These are phyloP conservation scores for Dichotomopilus funicola DNA, from an alignment of 2,329 filamentous ascomycete species.

Conservation along the genomic window DNA sequence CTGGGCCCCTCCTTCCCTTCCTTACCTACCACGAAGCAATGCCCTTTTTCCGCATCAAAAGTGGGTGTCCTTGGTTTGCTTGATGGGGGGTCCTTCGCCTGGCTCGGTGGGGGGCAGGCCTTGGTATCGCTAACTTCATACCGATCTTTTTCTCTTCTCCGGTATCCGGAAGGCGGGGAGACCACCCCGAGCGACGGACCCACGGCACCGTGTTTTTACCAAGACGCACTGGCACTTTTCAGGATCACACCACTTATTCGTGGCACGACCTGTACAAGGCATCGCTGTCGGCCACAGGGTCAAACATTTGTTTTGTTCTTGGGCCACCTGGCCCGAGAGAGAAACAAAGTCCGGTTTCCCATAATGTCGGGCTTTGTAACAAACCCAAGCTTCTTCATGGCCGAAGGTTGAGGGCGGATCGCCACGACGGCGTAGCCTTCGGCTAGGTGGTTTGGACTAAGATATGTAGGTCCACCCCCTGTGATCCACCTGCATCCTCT, in stretches of 20 bases:
- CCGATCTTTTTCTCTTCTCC: too few species aligned
- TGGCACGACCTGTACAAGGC: not conserved
- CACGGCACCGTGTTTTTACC: too few species aligned
- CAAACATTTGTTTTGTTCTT: not conserved
- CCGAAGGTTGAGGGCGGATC: constrained; percentile 6
- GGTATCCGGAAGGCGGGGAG: too few species aligned
- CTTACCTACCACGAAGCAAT: too few species aligned
- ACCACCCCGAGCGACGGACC: too few species aligned
- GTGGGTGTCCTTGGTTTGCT: too few species aligned
- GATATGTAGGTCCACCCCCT: constrained; percentile 1
- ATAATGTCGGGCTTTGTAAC: not conserved
- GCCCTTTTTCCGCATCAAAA: too few species aligned
- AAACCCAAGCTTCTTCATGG: too few species aligned
- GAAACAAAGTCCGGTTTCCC: constrained; percentile 4
- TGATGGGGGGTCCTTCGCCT: too few species aligned
- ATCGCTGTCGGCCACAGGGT: not conserved
- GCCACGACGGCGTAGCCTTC: constrained; percentile 9
- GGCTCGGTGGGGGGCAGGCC: too few species aligned
- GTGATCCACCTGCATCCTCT: not conserved
- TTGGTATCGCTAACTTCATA: too few species aligned
- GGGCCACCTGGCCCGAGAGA: not conserved
- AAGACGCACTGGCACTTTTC: constrained; percentile 3
- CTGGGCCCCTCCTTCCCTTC: too few species aligned
- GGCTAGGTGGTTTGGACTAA: constrained; percentile 1
- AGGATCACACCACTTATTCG: not conserved